phyloP scores from a whole-genome alignment of 805 yeast genomes.

The Kregervanrija pseudodelftensis region DNA sequence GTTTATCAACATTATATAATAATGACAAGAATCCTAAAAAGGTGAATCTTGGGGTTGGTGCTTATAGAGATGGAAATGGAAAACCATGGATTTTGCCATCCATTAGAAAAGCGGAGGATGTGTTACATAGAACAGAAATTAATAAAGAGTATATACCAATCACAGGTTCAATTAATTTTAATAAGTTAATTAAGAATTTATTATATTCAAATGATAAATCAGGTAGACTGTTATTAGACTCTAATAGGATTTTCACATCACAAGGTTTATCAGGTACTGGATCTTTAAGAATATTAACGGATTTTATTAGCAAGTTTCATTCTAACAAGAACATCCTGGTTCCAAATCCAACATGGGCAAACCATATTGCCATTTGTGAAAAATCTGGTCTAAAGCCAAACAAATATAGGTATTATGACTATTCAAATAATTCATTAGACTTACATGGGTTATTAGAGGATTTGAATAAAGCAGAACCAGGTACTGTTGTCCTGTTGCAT shows the following conservation, averaged over 20 bases:
- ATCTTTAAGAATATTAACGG: slow-evolving; percentile 79
- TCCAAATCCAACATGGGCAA: slow-evolving; percentile 93
- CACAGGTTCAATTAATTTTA: slow-evolving; percentile 66
- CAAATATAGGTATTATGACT: slow-evolving; percentile 67
- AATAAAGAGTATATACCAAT: slow-evolving; percentile 88
- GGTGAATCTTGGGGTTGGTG: slow-evolving; percentile 71
- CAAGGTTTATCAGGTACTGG: slow-evolving; percentile 97
- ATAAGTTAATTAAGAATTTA: slow-evolving; percentile 58
- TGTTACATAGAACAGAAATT: slow-evolving; percentile 37
- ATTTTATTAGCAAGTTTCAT: slow-evolving; percentile 60
- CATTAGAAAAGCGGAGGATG: slow-evolving; percentile 57
- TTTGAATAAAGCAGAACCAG: slow-evolving; percentile 45
- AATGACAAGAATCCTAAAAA: slow-evolving; percentile 54
- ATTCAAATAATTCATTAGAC: slow-evolving; percentile 53
- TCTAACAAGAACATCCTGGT: slow-evolving; percentile 51
- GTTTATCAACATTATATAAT: slow-evolving; percentile 69
- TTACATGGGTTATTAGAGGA: slow-evolving; percentile 57
- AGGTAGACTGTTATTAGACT: slow-evolving; percentile 49
- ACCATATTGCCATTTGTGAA: slow-evolving; percentile 74
- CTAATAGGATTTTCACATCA: slow-evolving; percentile 66
- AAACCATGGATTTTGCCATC: slow-evolving; percentile 84
- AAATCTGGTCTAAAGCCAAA: slow-evolving; percentile 62
- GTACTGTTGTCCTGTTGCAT: slow-evolving; percentile 69
- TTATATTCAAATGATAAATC: slow-evolving; percentile 48
- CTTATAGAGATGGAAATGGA: slow-evolving; percentile 87